Percentiles rank a stretch among this genome's conserved stretches.
Conservation (phyloP, 2,329 filamentous ascomycete genomes). For the Alternaria novae-zelandiae region DNA sequence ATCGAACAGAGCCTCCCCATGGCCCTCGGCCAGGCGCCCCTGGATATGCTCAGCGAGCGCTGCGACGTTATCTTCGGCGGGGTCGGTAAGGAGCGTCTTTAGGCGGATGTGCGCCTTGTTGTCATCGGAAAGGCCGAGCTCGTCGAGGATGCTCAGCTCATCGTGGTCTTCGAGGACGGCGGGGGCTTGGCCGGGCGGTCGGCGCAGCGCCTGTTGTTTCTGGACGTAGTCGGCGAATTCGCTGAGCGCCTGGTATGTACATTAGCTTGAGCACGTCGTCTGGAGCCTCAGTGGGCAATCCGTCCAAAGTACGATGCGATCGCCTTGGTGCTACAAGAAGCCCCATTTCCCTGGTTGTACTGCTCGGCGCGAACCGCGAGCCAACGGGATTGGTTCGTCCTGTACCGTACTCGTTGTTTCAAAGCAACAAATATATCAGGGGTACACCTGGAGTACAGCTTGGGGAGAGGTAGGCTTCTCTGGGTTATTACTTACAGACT, state of each 20-base stretch:
- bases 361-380: not conserved
- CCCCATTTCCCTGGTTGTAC: not conserved
- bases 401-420: not conserved
- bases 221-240: slow-evolving; percentile 99
- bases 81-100: slow-evolving; percentile 73
- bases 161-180: slow-evolving; percentile 71
- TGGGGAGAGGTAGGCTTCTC: not conserved
- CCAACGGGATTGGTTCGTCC: not conserved
- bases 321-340: not conserved
- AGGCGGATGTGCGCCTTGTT: slow-evolving; percentile 68
- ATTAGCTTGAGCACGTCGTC: not conserved
- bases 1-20: slow-evolving; percentile 90
- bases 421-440: not conserved
- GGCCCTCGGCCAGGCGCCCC: slow-evolving; percentile 73
- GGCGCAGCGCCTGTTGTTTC: slow-evolving; percentile 80
- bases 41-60: slow-evolving; percentile 71
- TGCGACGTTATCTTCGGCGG: slow-evolving; percentile 64
- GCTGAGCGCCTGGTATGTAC: slow-evolving; percentile 71
- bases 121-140: slow-evolving; percentile 73
- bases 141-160: slow-evolving; percentile 89
- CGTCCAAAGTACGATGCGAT: not conserved
- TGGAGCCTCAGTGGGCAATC: not conserved
- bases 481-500: slow-evolving; percentile 67
- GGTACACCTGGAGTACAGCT: not conserved
- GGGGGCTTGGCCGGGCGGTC: slow-evolving; percentile 46